Percentiles rank a stretch among this genome's conserved stretches.
Conservation (phyloP, 495 filamentous ascomycete genomes). For the Penicillium chermesinum region DNA sequence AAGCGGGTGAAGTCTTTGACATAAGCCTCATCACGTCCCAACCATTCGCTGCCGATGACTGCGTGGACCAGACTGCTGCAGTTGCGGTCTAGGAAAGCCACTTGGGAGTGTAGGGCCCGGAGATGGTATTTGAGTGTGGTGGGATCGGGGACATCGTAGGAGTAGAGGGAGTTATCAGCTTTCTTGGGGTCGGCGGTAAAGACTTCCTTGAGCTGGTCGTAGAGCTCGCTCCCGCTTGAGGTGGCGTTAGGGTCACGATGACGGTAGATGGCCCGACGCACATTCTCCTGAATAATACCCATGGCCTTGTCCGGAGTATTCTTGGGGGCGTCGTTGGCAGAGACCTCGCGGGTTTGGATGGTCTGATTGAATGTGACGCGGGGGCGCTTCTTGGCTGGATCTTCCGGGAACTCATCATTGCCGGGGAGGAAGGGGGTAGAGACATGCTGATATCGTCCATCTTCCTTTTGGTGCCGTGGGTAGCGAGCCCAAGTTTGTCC, state of each 20-base stretch:
- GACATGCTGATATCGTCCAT: conserved; percentile 38
- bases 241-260: too few relatives aligned
- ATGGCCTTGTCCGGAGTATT: conserved; percentile 51
- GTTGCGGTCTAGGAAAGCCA: conserved; percentile 62
- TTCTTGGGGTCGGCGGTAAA: conserved; percentile 49
- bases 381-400: conserved; percentile 48
- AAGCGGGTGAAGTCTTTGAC: conserved; percentile 74
- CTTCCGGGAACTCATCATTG: conserved; percentile 35
- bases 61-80: conserved; percentile 71
- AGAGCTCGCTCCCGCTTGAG: conserved; percentile 61
- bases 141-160: conserved; percentile 39
- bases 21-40: conserved; percentile 77
- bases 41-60: conserved; percentile 72
- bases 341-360: conserved; percentile 34
- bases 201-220: conserved; percentile 66
- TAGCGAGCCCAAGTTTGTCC: not conserved
- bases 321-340: conserved; percentile 7
- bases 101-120: conserved; percentile 69
- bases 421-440: conserved; percentile 33
- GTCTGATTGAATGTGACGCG: conserved; percentile 77
- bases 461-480: conserved; percentile 35
- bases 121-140: conserved; percentile 65
- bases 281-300: conserved; percentile 61
- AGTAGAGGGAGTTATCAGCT: conserved; percentile 36
- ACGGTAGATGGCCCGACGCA: conserved; percentile 69